Base-by-base conservation (phyloP, 768 basidiomycete species). In the Piloderma croceum region DNA sequence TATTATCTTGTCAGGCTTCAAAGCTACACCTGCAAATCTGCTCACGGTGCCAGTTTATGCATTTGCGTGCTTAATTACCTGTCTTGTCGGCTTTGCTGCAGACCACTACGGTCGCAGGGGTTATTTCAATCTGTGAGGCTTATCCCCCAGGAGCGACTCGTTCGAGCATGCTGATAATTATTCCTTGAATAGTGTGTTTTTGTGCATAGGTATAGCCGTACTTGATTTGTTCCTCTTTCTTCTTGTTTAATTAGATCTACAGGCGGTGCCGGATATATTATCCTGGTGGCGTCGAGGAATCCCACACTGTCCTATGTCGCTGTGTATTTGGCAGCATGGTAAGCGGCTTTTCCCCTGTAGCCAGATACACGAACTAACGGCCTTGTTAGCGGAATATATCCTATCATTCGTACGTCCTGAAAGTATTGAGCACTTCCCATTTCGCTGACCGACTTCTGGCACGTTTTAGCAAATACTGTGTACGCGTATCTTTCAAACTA, bases 41-140 rank as follows among this genome's bases (percentile, higher is more conserved):
- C 59, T 89, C 39, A 84, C 82, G 3, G 83, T 88, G 4, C 87
- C 86, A 0, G 82, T 87, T 25, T 90, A 88, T 51, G 69, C 68
- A 6, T 69, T 77, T 32, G 87, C 86, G 9, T 80, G 82, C 47
- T 62, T 79, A 18, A 57, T 77, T 27, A 88, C 86, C 4, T 83
- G 78, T 51, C 38, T 59, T 0, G 76, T 85, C 23, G 83, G 82
- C 5, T 82, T 69, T 55, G 35, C 67, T 7, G 82, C 82, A 1
- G 84, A 88, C 54, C 66, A 73, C 36, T 67, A 70, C 43, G 76
- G 79, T 13, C 66, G 68, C 31, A 66, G 87, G 44, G 83, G 79
- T 2, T 64, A 70, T 34, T 73, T 81, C 48, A 84, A 83, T 52
- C 49, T 88, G 80, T 82, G 48, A 29, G 79, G 48, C 20, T 51